phyloP scores from a whole-genome alignment of 1,284 basidiomycete genomes.

The Thecaphora thlaspeos region DNA sequence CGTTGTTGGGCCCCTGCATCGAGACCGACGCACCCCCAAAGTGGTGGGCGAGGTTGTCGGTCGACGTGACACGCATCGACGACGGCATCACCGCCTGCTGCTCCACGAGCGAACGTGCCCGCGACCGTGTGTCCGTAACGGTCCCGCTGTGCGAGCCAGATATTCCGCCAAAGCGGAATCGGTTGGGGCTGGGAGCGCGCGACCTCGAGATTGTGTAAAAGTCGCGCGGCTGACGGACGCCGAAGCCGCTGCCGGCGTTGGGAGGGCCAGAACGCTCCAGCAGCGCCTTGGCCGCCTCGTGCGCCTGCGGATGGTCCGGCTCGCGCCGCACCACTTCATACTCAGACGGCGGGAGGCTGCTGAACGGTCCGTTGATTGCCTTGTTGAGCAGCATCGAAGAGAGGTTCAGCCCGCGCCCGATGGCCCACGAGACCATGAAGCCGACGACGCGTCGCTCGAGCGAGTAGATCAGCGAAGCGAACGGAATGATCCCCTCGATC shows the following conservation, averaged over 20 bases:
- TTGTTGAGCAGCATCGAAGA: conserved; percentile 32
- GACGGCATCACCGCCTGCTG: conserved; percentile 15
- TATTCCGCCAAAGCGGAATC: conserved; percentile 28
- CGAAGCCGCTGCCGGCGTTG: too few species aligned
- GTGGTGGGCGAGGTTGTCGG: conserved; percentile 39
- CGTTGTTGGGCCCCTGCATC: conserved; percentile 1
- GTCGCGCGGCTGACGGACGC: conserved; percentile 6
- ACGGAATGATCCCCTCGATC: conserved; percentile 53
- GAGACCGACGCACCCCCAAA: conserved; percentile 8
- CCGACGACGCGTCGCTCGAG: conserved; percentile 49
- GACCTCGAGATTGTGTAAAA: conserved; percentile 48
- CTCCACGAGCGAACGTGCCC: conserved; percentile 40
- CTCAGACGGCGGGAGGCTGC: neutral
- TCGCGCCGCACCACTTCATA: neutral
- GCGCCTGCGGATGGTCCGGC: conserved; percentile 3
- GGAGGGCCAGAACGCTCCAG: neutral
- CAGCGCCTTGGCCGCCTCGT: conserved; percentile 13
- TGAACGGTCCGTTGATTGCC: conserved; percentile 7
- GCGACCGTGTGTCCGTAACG: conserved; percentile 43
- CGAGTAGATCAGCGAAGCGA: conserved; percentile 48
- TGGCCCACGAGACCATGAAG: conserved; percentile 46
- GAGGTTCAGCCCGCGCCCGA: conserved; percentile 44
- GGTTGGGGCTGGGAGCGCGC: conserved; percentile 40
- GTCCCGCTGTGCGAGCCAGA: conserved; percentile 6
- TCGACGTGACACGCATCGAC: conserved; percentile 28